Evolutionary conservation across 148 eudicot genomes (phyloP), one percentile per base, ranked within the genome.

Genomic region (Linanthus parryae): DNA sequence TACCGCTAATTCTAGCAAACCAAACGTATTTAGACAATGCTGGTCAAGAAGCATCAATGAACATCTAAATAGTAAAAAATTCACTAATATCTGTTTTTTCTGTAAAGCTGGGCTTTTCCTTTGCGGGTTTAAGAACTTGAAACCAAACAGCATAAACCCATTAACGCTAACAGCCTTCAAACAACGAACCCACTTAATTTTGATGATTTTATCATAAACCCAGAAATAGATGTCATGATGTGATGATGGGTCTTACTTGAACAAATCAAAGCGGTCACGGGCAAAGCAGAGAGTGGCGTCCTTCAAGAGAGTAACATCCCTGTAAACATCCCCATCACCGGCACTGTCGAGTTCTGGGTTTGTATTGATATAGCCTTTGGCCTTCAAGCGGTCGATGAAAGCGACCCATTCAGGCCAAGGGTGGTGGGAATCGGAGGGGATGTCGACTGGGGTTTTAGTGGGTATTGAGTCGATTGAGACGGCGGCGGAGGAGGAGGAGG

Each of bases 351-450:
- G 40, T 5, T 27, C 8, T n/a, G 8, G 62, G 40, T 13, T 31
- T 26, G 2, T 35, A 9, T 66, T 16, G 18, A 91, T 27, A 71
- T 87, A 92, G n/a, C 96, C 98, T 44, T 73, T 71, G 44, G 74
- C 55, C 62, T 79, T 77, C 64, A 92, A 64, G 18, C 75, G 65
- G 68, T 81, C 83, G 26, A 92, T 54, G 49, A 92, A 91, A 54
- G 68, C 40, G 24, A 83, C 73, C 97, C 97, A 91, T 67, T 91
- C 98, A 1, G 98, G 90, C 96, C 98, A 92, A 0, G 94, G 87
- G 33, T 88, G 88, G 13, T 38, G 50, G 34, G 57, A n/a, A 19
- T 42, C 7, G 5, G 63, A 2, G 4, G 6, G 7, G 53, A 33
- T 22, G 20, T 8, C 48, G 11, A 41, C 39, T n/a, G 3, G 54